Conservation (phyloP, 768 basidiomycete genomes). For the Amanita rimosa region DNA sequence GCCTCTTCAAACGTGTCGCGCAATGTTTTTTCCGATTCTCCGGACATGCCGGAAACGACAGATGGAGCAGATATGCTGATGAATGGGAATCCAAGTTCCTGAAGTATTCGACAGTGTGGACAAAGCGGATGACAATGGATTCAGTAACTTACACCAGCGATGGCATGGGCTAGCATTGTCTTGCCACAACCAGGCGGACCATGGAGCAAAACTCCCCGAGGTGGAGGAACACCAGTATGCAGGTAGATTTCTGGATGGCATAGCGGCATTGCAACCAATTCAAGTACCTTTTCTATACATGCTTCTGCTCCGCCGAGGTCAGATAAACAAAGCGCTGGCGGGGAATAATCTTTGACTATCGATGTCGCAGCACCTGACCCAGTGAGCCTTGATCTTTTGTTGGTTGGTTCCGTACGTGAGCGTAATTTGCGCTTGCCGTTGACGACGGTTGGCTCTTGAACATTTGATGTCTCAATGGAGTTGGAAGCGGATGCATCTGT, state of each 20-base stretch:
- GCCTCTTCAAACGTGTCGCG: constrained; percentile 97
- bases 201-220: constrained; percentile 84
- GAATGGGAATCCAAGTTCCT: constrained; percentile 92
- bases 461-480: constrained; percentile 9
- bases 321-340: constrained; percentile 67
- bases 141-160: constrained; percentile 68
- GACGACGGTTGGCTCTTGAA: neutral
- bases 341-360: constrained; percentile 52
- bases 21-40: constrained; percentile 94
- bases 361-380: constrained; percentile 13
- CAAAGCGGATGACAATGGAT: neutral
- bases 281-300: constrained; percentile 87
- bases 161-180: constrained; percentile 87
- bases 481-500: constrained; percentile 7
- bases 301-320: constrained; percentile 82
- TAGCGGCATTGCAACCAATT: constrained; percentile 93
- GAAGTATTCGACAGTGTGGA: constrained; percentile 4
- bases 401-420: constrained; percentile 40
- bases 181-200: constrained; percentile 98
- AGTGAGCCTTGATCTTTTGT: constrained; percentile 43
- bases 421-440: constrained; percentile 56
- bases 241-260: constrained; percentile 93
- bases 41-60: constrained; percentile 96
- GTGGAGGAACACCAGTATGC: constrained; percentile 87
- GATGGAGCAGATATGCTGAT: constrained; percentile 92